Base-by-base conservation (phyloP, 2,329 filamentous ascomycete species). In the Aspergillus ochraceus region DNA sequence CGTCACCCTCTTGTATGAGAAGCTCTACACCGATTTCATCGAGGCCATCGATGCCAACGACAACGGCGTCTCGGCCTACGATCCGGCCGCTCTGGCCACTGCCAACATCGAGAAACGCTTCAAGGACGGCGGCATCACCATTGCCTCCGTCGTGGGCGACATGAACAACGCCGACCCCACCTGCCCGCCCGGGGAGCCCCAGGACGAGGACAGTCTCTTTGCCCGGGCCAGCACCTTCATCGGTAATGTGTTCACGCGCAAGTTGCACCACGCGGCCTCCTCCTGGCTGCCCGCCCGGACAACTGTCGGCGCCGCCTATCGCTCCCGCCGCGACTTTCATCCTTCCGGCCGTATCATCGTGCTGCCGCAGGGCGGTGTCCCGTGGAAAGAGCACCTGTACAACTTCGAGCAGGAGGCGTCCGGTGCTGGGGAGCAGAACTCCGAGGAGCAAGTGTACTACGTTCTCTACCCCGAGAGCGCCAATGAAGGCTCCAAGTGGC, bases 1-100 rank as follows among this genome's bases (percentile, higher is more conserved):
- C 66, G 88, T 95, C 49, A 82, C 84, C 46, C 77, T 96, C 30
- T 82, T 99, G 57, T 96, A 90, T 82, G 83, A 87, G 71, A 97
- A 97, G 82, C 80, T 99, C 54, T 99, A 99, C 83, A 87, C 89
- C 67, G 90, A 90, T 77, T 97, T 98, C 76, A 84, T 99, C 74
- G 95, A 99, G 82, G 92, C 95, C 2, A 88, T 99, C 58, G 95
- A 99, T 77, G 95, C 93, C 59, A 94, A 99, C 78, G 95, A 99
- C 83, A 99, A 99, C 76, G 95, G 95, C 67, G 90, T 99, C 73
- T 88, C 88, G 26, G 84, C 83, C 60, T 96, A 96, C 79, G 91
- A 97, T 73, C 83, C 90, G 29, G 83, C 83, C 24, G 87, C 82
- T 32, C 74, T 97, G 19, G 78, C 85, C 30, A 83, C 87, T 30